Conservation (phyloP, 2,329 filamentous ascomycete genomes). For the Furcasterigmium sp. region DNA sequence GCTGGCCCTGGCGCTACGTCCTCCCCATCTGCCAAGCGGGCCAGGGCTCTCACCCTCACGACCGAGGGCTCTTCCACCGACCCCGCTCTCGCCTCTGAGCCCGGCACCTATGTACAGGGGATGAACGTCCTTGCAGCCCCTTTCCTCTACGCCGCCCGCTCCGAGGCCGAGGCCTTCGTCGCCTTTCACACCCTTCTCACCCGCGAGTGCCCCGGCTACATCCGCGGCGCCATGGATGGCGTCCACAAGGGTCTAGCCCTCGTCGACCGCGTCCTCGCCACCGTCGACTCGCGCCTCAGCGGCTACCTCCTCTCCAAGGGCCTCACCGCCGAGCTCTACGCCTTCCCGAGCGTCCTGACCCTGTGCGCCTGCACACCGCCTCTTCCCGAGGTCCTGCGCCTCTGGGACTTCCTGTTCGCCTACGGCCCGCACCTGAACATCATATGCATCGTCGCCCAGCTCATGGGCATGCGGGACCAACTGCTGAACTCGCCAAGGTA, state of each 20-base stretch:
- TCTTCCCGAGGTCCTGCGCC: slow-evolving; percentile 80
- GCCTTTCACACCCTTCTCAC: slow-evolving; percentile 87
- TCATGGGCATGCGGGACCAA: slow-evolving; percentile 81
- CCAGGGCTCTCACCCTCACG: slow-evolving; percentile 54
- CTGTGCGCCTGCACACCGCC: slow-evolving; percentile 95
- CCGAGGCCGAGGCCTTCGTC: slow-evolving; percentile 90
- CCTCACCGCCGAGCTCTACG: slow-evolving; percentile 90
- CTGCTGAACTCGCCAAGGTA: slow-evolving; percentile 82
- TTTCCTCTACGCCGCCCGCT: slow-evolving; percentile 89
- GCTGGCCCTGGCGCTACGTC: slow-evolving; percentile 19
- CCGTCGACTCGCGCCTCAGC: slow-evolving; percentile 85
- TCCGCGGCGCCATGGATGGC: slow-evolving; percentile 93
- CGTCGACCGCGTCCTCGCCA: slow-evolving; percentile 86
- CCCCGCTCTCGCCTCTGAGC: slow-evolving; percentile 47
- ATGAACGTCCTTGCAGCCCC: slow-evolving; percentile 98
- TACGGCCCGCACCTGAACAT: slow-evolving; percentile 95
- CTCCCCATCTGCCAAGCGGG: slow-evolving; percentile 42
- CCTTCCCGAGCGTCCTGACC: slow-evolving; percentile 91
- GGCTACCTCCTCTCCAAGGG: slow-evolving; percentile 79
- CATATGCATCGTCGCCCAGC: slow-evolving; percentile 90
- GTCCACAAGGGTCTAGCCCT: slow-evolving; percentile 88
- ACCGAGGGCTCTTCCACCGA: slow-evolving; percentile 57
- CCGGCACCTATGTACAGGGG: slow-evolving; percentile 91
- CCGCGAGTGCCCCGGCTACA: slow-evolving; percentile 85
- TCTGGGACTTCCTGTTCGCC: slow-evolving; percentile 97